phyloP scores from a whole-genome alignment of 176 grass and related monocot genomes.

The Carex cristatella region DNA sequence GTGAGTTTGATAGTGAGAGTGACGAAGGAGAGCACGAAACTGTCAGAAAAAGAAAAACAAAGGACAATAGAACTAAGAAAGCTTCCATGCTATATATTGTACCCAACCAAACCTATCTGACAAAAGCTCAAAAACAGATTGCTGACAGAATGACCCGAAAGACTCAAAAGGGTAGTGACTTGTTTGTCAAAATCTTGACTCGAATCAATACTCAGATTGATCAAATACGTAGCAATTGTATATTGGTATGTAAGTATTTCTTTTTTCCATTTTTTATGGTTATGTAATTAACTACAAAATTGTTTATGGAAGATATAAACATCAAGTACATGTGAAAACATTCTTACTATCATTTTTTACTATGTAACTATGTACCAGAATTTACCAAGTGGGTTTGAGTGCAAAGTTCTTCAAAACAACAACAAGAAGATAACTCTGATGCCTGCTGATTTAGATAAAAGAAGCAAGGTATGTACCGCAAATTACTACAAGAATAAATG shows the following conservation, averaged over 20 bases:
- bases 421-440: background rate
- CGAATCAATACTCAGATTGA: background rate
- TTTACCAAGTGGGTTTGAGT: conserved; percentile 17
- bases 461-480: background rate
- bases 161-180: background rate
- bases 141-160: background rate
- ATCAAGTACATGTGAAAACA: background rate
- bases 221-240: background rate
- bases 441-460: background rate
- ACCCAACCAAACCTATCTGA: background rate
- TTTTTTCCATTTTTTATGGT: background rate
- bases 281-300: background rate
- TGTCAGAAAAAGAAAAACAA: no score
- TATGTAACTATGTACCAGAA: background rate
- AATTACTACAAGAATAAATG: no score
- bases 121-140: background rate
- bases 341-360: background rate
- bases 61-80: background rate
- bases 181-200: background rate
- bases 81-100: background rate
- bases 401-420: conserved; percentile 11
- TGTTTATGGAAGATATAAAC: background rate
- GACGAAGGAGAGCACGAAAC: background rate
- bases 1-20: background rate
- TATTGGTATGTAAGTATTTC: background rate